phyloP scores from a whole-genome alignment of 2,329 filamentous ascomycete species.

The Emergomyces orientalis region DNA sequence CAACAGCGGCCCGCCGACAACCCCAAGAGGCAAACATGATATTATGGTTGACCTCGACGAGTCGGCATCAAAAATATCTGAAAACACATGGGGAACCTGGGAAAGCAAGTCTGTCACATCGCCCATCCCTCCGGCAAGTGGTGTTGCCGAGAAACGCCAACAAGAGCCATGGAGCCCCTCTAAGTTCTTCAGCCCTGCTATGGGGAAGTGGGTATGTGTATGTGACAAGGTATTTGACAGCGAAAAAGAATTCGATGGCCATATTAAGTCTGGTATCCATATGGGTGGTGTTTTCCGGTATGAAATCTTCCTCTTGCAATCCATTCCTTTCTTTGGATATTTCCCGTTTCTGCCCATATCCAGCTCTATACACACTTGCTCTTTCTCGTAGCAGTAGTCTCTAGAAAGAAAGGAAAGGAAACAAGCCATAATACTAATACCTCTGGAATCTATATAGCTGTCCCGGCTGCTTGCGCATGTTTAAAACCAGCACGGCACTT shows the following conservation, averaged over 20 bases:
- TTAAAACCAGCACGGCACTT: conserved; percentile 30
- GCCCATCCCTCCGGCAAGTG: background rate
- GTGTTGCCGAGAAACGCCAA: background rate
- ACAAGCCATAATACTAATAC: conserved; percentile 5
- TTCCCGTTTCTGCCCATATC: background rate
- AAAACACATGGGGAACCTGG: background rate
- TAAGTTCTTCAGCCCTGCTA: conserved; percentile 25
- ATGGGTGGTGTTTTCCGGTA: conserved; percentile 18
- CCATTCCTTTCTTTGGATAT: conserved; percentile 6
- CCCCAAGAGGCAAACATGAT: background rate
- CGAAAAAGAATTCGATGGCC: conserved; percentile 24
- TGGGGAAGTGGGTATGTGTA: conserved; percentile 27
- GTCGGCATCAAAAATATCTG: background rate
- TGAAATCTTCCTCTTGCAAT: conserved; percentile 7
- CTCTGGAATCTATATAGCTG: conserved; percentile 22
- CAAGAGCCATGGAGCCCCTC: conserved; percentile 21
- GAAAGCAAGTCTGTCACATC: background rate
- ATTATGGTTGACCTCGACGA: background rate
- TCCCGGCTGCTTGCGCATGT: conserved; percentile 31
- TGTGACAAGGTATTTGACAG: conserved; percentile 25
- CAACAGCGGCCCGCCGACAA: background rate
- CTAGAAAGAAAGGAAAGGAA: conserved; percentile 13
- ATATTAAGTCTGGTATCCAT: conserved; percentile 25
- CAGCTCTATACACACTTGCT: background rate
- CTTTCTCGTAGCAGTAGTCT: background rate